A percentile compares a stretch with the other conserved stretches of the same genome.
Conservation (phyloP, 306 rosid species). For the Delonix regia region DNA sequence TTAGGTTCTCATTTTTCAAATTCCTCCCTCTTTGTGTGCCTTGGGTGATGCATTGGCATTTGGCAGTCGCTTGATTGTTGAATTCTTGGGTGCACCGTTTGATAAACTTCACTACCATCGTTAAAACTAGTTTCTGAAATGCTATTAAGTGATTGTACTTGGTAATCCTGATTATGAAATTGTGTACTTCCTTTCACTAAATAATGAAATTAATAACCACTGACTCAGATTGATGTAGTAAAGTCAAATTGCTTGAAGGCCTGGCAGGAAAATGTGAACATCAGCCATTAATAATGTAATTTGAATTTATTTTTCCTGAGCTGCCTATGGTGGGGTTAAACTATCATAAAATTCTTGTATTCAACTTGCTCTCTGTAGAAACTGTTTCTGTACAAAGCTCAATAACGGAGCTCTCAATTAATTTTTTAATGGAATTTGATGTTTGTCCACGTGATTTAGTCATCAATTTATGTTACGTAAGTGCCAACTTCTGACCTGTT, state of each 20-base stretch:
- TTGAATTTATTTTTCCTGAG: background rate
- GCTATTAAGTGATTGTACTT: no score
- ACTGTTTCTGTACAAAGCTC: slow-evolving; percentile 7
- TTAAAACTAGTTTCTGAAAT: background rate
- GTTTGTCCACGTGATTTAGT: background rate
- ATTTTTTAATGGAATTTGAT: slow-evolving; percentile 20
- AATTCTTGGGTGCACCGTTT: background rate
- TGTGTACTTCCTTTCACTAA: background rate
- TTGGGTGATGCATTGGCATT: background rate
- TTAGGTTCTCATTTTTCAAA: background rate
- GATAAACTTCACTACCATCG: background rate
- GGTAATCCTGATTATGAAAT: slow-evolving; percentile 1
- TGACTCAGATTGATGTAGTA: background rate
- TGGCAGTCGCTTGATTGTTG: background rate
- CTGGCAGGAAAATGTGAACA: no score
- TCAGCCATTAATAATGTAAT: background rate
- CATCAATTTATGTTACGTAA: background rate
- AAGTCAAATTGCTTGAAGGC: background rate
- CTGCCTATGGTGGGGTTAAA: background rate
- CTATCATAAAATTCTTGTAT: slow-evolving; percentile 3
- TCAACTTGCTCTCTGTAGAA: slow-evolving; percentile 2
- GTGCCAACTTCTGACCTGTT: slow-evolving; percentile 20
- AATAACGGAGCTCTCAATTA: background rate
- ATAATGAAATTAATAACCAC: background rate
- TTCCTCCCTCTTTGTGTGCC: background rate